phyloP scores from a whole-genome alignment of 768 basidiomycete species.

The Calvatia gigantea region DNA sequence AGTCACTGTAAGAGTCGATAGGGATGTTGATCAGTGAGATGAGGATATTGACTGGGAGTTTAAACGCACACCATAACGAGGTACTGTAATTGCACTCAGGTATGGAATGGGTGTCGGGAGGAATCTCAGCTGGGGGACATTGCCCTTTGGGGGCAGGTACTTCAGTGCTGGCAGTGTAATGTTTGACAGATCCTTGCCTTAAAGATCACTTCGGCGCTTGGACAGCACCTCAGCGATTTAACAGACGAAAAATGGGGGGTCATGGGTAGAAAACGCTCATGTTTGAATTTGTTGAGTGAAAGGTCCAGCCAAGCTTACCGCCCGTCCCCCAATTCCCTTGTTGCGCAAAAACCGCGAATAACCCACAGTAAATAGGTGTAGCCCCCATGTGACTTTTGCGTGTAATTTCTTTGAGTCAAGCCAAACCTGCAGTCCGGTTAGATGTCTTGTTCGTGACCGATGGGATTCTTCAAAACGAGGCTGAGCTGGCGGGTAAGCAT shows the following conservation, averaged over 20 bases:
- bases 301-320: background rate
- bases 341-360: background rate
- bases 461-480: background rate
- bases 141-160: conserved; percentile 26
- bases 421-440: background rate
- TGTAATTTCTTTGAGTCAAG: background rate
- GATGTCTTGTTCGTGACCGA: background rate
- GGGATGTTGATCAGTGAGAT: conserved; percentile 27
- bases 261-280: background rate
- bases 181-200: conserved; percentile 34
- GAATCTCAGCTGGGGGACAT: conserved; percentile 28
- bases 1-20: conserved; percentile 58
- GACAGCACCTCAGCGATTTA: conserved; percentile 14
- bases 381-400: background rate
- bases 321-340: background rate
- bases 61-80: conserved; percentile 79
- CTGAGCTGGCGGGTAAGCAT: background rate
- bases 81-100: conserved; percentile 38
- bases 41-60: conserved; percentile 8
- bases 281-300: background rate
- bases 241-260: background rate
- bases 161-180: conserved; percentile 33
- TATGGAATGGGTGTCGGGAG: conserved; percentile 18
- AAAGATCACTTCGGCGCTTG: conserved; percentile 35
- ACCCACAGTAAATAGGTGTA: background rate